Conservation (phyloP, 768 basidiomycete genomes). For the Pisolithus microcarpus region DNA sequence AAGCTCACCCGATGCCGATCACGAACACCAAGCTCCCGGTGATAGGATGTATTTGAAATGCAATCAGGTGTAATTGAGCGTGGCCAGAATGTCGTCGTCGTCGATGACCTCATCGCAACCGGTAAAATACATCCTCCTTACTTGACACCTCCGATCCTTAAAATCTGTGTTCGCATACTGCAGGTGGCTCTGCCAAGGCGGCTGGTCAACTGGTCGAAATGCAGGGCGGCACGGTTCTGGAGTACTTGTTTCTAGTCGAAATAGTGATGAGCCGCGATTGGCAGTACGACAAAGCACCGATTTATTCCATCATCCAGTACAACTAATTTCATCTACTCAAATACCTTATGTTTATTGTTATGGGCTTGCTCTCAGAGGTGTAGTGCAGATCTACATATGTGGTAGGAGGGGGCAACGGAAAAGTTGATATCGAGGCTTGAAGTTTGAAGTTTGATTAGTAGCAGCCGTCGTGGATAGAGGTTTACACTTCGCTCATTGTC, state of each 20-base stretch:
- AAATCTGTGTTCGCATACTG: not conserved
- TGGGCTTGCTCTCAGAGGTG: not conserved
- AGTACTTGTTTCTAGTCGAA: constrained; percentile 94
- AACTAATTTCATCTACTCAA: constrained; percentile 37
- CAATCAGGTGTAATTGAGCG: constrained; percentile 78
- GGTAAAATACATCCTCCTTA: constrained; percentile 40
- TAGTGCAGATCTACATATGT: not conserved
- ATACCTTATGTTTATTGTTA: constrained; percentile 21
- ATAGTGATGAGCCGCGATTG: constrained; percentile 69
- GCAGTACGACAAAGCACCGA: constrained; percentile 53
- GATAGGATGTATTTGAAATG: constrained; percentile 94
- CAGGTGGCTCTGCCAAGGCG: constrained; percentile 89
- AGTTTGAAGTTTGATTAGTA: too few species aligned
- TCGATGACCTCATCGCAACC: constrained; percentile 96
- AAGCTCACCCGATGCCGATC: not conserved
- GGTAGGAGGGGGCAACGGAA: too few species aligned
- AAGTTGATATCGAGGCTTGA: too few species aligned
- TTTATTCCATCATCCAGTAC: constrained; percentile 81
- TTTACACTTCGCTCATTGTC: not conserved
- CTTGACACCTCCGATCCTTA: constrained; percentile 2
- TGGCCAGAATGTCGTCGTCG: constrained; percentile 77
- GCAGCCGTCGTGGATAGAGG: not conserved
- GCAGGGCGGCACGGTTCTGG: constrained; percentile 77
- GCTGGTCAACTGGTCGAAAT: constrained; percentile 83
- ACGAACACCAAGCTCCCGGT: not conserved